Evolutionary conservation across 352 stramenopile genomes (phyloP), one percentile per base, ranked within the genome.

Genomic region (Pythium sp.): DNA sequence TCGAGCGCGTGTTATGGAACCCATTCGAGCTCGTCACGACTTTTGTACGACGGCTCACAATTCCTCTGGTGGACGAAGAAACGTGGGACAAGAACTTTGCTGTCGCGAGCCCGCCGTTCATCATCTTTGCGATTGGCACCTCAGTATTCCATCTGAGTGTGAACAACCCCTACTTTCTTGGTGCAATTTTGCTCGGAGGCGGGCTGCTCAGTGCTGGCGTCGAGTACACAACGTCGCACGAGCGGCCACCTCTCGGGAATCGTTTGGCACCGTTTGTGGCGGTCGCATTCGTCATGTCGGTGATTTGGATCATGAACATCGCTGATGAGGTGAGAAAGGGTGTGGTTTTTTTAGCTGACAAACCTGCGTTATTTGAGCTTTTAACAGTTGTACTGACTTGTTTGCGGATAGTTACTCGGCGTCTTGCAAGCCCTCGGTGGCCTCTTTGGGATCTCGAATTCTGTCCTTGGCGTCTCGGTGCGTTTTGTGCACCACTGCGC

Each of bases 291-390:
- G 76, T 87, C 26, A 94, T 94, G 84, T 94, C 86, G 3, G 82
- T 94, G 47, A 80, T 93, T 63, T 94, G 86, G 86, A 94, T 94
- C 70, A 92, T 92, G 84, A 92, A 89, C 24, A 92, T 94, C 57
- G 86, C 86, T 7, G 84, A 90, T 38, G 86, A 94, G 69, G 84
- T 86, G 6, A 46, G 62, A 55, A 55, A 26, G 11, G 43, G 18
- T 22, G 43, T 51, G 6, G 43, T 4, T 7, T 6, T 49, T 49
- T 49, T 20, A 8, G 43, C 22, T 56, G 49, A 18, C 49, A 14
- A 56, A 12, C 8, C 8, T 20, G 18, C 22, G 30, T 7, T 58
- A 14, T 5, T 59, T 28, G 30, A 22, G 30, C 38, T 43, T 4
- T 26, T 46, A 28, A 26, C n/a, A 3, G 28, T 24, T 67, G 18